A percentile compares a stretch with the other conserved stretches of the same genome.
Conservation (phyloP, 2,329 filamentous ascomycete species). For the Xylariaceae sp. region DNA sequence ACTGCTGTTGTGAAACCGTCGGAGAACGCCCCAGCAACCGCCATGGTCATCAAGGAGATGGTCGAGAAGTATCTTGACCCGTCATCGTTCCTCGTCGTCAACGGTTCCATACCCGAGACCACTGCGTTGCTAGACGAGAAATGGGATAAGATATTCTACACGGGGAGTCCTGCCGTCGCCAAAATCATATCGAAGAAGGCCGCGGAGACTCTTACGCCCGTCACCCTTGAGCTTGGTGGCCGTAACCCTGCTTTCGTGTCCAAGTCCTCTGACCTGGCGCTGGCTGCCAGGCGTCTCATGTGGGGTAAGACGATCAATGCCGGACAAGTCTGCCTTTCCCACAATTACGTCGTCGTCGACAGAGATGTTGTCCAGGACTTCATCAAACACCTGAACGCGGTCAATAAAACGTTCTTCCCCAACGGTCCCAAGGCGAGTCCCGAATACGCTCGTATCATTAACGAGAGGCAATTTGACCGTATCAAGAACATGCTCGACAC, state of each 20-base stretch:
- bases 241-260: conserved; percentile 91
- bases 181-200: conserved; percentile 90
- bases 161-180: conserved; percentile 76
- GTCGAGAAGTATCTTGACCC: conserved; percentile 76
- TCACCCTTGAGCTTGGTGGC: conserved; percentile 88
- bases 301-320: conserved; percentile 89
- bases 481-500: conserved; percentile 91
- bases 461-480: conserved; percentile 75
- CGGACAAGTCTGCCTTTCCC: conserved; percentile 88
- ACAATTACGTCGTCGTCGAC: conserved; percentile 91
- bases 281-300: conserved; percentile 81
- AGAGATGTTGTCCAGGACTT: conserved; percentile 71
- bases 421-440: conserved; percentile 75
- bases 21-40: conserved; percentile 75
- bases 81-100: conserved; percentile 74
- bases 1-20: conserved; percentile 90
- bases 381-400: conserved; percentile 71
- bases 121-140: conserved; percentile 82
- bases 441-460: conserved; percentile 81
- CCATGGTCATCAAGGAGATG: conserved; percentile 79
- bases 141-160: conserved; percentile 99
- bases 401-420: conserved; percentile 79
- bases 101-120: conserved; percentile 80
- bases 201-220: conserved; percentile 83
- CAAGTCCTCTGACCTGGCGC: conserved; percentile 74